These are phyloP conservation scores for Tremellales sp. DNA, from an alignment of 1,284 basidiomycete species.

Conservation along the genomic window DNA sequence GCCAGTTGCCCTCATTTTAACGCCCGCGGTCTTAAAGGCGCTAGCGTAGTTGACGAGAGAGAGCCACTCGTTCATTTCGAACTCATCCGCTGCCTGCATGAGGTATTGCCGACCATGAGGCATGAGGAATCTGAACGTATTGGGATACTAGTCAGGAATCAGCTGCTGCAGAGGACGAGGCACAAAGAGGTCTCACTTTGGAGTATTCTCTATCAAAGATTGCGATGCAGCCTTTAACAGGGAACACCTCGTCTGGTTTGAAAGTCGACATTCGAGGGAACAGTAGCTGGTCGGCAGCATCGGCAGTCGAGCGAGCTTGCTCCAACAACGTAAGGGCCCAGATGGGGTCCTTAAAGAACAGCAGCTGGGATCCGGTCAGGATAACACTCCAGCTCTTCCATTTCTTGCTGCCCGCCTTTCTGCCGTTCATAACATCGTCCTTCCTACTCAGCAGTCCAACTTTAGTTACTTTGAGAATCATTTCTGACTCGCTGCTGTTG, in stretches of 20 bases:
- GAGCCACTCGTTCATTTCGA: slow-evolving; percentile 88
- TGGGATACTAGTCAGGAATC: slow-evolving; percentile 54
- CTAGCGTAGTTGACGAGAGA: slow-evolving; percentile 91
- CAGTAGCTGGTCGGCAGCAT: slow-evolving; percentile 36
- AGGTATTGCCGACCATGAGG: slow-evolving; percentile 70
- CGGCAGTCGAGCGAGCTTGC: slow-evolving; percentile 51
- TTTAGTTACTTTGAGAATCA: slow-evolving; percentile 71
- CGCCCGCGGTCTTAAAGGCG: slow-evolving; percentile 79
- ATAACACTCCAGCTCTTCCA: slow-evolving; percentile 86
- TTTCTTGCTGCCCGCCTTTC: slow-evolving; percentile 72
- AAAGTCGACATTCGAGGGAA: slow-evolving; percentile 60
- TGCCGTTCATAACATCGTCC: slow-evolving; percentile 71
- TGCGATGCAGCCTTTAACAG: slow-evolving; percentile 73
- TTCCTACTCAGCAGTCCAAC: slow-evolving; percentile 78
- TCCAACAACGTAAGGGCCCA: slow-evolving; percentile 62
- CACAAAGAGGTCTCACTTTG: slow-evolving; percentile 55
- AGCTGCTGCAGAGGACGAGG: slow-evolving; percentile 10
- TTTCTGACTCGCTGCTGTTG: slow-evolving; percentile 7
- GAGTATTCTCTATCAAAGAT: slow-evolving; percentile 72
- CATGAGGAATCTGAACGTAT: slow-evolving; percentile 76
- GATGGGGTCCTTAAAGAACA: slow-evolving; percentile 82
- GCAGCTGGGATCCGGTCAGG: slow-evolving; percentile 82
- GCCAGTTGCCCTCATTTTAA: slow-evolving; percentile 71
- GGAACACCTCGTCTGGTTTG: slow-evolving; percentile 81
- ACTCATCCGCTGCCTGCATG: slow-evolving; percentile 67